Evolutionary conservation across 2,329 filamentous ascomycete species (phyloP).

Genomic region (Penicillium sp.): DNA sequence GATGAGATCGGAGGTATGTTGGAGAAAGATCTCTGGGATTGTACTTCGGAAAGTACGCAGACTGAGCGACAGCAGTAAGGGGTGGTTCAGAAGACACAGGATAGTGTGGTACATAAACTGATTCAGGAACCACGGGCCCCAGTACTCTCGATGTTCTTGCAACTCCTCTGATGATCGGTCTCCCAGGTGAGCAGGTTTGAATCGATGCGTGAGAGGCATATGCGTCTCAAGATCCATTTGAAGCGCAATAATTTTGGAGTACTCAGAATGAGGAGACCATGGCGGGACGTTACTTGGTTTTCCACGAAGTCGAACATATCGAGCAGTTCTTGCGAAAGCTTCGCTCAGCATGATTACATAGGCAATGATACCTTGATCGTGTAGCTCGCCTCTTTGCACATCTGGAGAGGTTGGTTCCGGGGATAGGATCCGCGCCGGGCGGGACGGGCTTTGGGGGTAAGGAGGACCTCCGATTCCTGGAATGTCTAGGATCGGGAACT

Average conservation of each 20-base stretch:
- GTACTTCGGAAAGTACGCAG: slow-evolving; percentile 53
- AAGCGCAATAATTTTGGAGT: slow-evolving; percentile 50
- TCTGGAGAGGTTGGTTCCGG: slow-evolving; percentile 21
- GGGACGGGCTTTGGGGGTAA: slow-evolving; percentile 40
- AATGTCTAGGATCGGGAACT: slow-evolving; percentile 42
- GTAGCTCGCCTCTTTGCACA: slow-evolving; percentile 28
- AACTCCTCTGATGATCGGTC: slow-evolving; percentile 45
- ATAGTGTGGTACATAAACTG: slow-evolving; percentile 56
- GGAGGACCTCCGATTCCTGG: slow-evolving; percentile 36
- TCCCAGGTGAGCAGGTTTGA: slow-evolving; percentile 49
- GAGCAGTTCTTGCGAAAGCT: slow-evolving; percentile 49
- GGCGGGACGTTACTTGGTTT: slow-evolving; percentile 45
- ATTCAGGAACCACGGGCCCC: slow-evolving; percentile 53
- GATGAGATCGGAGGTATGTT: slow-evolving; percentile 54
- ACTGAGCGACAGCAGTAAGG: slow-evolving; percentile 53
- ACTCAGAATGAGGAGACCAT: slow-evolving; percentile 54
- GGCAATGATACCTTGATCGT: slow-evolving; percentile 45
- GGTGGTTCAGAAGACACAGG: slow-evolving; percentile 54
- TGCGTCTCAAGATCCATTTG: slow-evolving; percentile 54
- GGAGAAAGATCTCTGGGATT: slow-evolving; percentile 55
- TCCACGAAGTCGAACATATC: slow-evolving; percentile 49
- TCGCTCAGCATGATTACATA: slow-evolving; percentile 50
- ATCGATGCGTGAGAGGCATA: slow-evolving; percentile 52
- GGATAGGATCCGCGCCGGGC: slow-evolving; percentile 25
- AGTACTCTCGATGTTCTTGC: slow-evolving; percentile 49